Evolutionary conservation across 2,329 filamentous ascomycete genomes (phyloP).

Genomic region (Xylaria sp.): DNA sequence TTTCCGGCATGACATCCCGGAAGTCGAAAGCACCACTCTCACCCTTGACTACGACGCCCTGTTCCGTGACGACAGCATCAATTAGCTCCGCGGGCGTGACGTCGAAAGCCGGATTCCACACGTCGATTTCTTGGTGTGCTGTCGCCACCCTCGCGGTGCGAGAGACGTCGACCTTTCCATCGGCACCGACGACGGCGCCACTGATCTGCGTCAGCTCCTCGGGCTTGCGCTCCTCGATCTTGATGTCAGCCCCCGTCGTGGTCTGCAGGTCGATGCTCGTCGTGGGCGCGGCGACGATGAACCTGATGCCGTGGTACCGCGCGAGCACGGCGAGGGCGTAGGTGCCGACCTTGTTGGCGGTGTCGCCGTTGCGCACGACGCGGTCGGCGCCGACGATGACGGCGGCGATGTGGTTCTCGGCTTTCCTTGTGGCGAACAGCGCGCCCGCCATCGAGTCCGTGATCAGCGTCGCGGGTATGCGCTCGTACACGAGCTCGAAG

Average conservation of each 20-base stretch:
- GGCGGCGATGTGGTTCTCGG: slow-evolving; percentile 76
- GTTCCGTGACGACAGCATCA: slow-evolving; percentile 93
- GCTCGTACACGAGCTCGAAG: slow-evolving; percentile 94
- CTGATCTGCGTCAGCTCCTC: slow-evolving; percentile 87
- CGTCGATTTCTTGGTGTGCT: slow-evolving; percentile 79
- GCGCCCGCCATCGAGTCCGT: slow-evolving; percentile 97
- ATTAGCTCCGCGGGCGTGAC: slow-evolving; percentile 90
- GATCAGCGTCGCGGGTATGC: slow-evolving; percentile 89
- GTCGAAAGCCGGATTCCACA: slow-evolving; percentile 98
- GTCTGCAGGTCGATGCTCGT: slow-evolving; percentile 93
- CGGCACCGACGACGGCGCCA: slow-evolving; percentile 75
- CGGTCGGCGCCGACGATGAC: slow-evolving; percentile 95
- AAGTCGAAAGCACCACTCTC: slow-evolving; percentile 76
- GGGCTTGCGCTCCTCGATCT: slow-evolving; percentile 86
- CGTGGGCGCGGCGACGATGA: slow-evolving; percentile 92
- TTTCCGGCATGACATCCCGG: slow-evolving; percentile 64
- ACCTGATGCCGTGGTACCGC: slow-evolving; percentile 87
- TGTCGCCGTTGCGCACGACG: slow-evolving; percentile 96
- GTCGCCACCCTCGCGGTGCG: slow-evolving; percentile 80
- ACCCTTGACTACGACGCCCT: slow-evolving; percentile 84
- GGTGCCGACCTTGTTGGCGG: slow-evolving; percentile 98
- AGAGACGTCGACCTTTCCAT: slow-evolving; percentile 71
- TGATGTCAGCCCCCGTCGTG: slow-evolving; percentile 79
- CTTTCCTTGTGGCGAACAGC: slow-evolving; percentile 74
- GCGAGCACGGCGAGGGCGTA: slow-evolving; percentile 94